Conservation (phyloP, 2,329 filamentous ascomycete genomes). For the Epichloe festucae region DNA sequence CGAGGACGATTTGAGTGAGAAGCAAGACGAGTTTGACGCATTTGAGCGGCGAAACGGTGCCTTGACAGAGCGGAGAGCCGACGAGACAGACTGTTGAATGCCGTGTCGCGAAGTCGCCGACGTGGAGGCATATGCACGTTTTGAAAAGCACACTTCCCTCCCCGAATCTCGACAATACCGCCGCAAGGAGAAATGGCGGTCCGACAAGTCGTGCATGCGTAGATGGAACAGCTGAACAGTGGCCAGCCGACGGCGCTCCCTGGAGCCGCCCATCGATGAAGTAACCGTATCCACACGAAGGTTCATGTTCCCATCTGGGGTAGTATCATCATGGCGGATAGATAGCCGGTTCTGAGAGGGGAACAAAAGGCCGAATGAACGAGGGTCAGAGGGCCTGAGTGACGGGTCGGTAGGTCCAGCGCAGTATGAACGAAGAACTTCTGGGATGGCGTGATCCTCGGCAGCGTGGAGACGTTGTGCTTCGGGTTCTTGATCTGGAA, state of each 20-base stretch:
- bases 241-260: constrained; percentile 16
- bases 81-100: constrained; percentile 23
- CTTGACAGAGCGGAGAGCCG: constrained; percentile 34
- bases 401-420: neutral
- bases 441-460: constrained; percentile 2
- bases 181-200: constrained; percentile 78
- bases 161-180: constrained; percentile 89
- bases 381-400: constrained; percentile 52
- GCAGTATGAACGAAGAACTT: constrained; percentile 1
- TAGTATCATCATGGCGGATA: constrained; percentile 83
- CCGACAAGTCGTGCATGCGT: constrained; percentile 81
- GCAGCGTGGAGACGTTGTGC: neutral
- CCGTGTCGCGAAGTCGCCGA: constrained; percentile 3
- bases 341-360: constrained; percentile 69
- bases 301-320: constrained; percentile 92
- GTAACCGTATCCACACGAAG: constrained; percentile 72
- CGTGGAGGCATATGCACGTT: constrained; percentile 44
- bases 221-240: constrained; percentile 77
- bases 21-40: constrained; percentile 5
- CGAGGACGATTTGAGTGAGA: constrained; percentile 9
- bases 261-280: constrained; percentile 17
- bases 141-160: constrained; percentile 79
- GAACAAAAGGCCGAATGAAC: constrained; percentile 74
- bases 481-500: neutral
- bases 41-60: constrained; percentile 20